Conservation (phyloP, 2,329 filamentous ascomycete genomes). For the Talaromyces marneffei region DNA sequence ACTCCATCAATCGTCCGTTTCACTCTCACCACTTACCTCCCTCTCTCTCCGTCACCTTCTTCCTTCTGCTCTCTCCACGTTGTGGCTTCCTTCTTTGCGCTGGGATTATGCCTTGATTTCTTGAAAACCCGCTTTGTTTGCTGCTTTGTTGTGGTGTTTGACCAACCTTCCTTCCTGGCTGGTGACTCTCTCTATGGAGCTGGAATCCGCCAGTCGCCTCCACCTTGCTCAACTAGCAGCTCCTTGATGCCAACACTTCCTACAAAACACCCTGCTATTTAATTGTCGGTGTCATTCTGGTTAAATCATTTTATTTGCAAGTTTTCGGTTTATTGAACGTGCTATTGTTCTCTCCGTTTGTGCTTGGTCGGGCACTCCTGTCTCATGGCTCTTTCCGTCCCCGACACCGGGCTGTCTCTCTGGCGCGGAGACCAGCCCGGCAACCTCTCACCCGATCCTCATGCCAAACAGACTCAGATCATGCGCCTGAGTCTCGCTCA, state of each 20-base stretch:
- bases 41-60: neutral
- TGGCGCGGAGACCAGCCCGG: conserved; percentile 25
- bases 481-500: conserved; percentile 44
- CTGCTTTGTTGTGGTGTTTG: conserved; percentile 6
- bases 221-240: conserved; percentile 14
- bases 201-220: conserved; percentile 15
- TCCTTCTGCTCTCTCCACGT: neutral
- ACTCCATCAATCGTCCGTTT: conserved; percentile 3
- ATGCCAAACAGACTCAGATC: conserved; percentile 36
- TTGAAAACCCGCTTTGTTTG: conserved; percentile 3
- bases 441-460: conserved; percentile 22
- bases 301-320: neutral
- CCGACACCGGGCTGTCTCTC: conserved; percentile 38
- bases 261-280: conserved; percentile 15
- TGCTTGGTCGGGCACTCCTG: neutral
- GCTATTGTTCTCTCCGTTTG: neutral
- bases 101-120: neutral
- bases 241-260: conserved; percentile 5
- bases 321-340: neutral
- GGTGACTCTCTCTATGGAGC: conserved; percentile 15
- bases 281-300: neutral
- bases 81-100: neutral
- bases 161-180: conserved; percentile 1
- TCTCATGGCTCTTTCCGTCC: conserved; percentile 36
- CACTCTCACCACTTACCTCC: neutral